Percentiles rank a stretch among this genome's conserved stretches.
Conservation (phyloP, 2,329 filamentous ascomycete species). For the Cladophialophora bantiana region DNA sequence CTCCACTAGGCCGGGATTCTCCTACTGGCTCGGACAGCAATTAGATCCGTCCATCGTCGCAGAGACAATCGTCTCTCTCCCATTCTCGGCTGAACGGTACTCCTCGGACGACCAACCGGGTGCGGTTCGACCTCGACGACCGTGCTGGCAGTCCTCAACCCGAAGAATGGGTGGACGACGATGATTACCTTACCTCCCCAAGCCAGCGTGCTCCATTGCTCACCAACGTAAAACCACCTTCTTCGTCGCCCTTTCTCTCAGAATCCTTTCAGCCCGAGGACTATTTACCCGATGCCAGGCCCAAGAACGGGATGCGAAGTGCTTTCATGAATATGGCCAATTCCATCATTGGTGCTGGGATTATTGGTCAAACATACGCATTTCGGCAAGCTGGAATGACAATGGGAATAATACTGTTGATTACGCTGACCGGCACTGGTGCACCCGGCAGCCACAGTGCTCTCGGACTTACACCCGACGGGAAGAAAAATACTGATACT, state of each 20-base stretch:
- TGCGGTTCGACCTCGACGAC: constrained; percentile 71
- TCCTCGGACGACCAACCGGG: constrained; percentile 72
- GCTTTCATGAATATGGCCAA: constrained; percentile 99
- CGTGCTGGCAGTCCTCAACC: constrained; percentile 36
- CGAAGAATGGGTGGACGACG: constrained; percentile 56
- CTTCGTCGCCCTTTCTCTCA: constrained; percentile 69
- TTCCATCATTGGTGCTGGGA: constrained; percentile 84
- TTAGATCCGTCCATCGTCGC: constrained; percentile 32
- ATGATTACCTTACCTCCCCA: constrained; percentile 64
- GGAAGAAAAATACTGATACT: too few relatives aligned
- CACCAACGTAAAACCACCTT: constrained; percentile 83
- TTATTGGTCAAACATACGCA: constrained; percentile 91
- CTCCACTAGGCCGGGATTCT: constrained; percentile 40
- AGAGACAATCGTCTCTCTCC: constrained; percentile 52
- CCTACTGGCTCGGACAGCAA: constrained; percentile 21
- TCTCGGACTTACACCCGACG: too few relatives aligned
- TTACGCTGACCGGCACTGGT: constrained; percentile 79
- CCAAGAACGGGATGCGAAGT: constrained; percentile 82
- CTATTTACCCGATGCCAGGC: constrained; percentile 68
- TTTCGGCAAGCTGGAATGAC: constrained; percentile 88
- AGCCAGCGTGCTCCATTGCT: constrained; percentile 72
- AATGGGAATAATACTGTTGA: constrained; percentile 77
- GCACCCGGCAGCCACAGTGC: too few relatives aligned
- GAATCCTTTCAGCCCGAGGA: constrained; percentile 64
- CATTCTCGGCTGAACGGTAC: constrained; percentile 49